Evolutionary conservation across 768 basidiomycete genomes (phyloP), one percentile per base, ranked within the genome.

Genomic region (Cystobasidium ongulense): DNA sequence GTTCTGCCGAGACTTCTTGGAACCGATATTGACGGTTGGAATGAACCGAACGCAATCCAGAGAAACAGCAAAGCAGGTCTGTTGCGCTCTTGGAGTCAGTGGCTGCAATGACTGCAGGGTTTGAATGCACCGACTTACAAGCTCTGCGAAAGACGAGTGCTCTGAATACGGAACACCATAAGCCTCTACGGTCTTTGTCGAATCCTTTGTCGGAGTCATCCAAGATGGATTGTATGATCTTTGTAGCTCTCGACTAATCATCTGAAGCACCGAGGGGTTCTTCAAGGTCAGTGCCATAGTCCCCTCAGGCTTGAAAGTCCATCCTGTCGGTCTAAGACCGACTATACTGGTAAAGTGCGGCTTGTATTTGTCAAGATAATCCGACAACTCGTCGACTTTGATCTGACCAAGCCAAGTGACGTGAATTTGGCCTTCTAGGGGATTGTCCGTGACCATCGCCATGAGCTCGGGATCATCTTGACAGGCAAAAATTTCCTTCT

Each of bases 251-350:
- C 84, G 84, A 3, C 87, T 82, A 33, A 99, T 86, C 74, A 95
- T 86, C 4, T 85, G 83, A 1, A 87, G 80, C 31, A 97, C 85
- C 27, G 88, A 84, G 0, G 89, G 88, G 1, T 85, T 79, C 61
- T 84, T 84, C 76, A 88, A 84, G 35, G 85, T 86, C 0, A 90
- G 88, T 0, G 86, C 82, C 0, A 72, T 29, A 23, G 31, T 35
- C 31, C 39, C 65, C 41, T 63, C 50, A 53, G 74, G 57, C 64
- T 85, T 90, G 80, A 74, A 96, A 87, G 91, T 90, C 95, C 95
- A 98, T 39, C 96, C 96, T 0, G 96, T 98, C 0, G 96, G 96
- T 72, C 94, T 83, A 76, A 98, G 90, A 0, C 89, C 94, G 15
- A 75, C 75, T 57, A 75, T 75, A 66, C 86, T 87, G 61, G 84